Evolutionary conservation across 805 yeast species (phyloP).

Genomic region (Kodamaea laetipori): DNA sequence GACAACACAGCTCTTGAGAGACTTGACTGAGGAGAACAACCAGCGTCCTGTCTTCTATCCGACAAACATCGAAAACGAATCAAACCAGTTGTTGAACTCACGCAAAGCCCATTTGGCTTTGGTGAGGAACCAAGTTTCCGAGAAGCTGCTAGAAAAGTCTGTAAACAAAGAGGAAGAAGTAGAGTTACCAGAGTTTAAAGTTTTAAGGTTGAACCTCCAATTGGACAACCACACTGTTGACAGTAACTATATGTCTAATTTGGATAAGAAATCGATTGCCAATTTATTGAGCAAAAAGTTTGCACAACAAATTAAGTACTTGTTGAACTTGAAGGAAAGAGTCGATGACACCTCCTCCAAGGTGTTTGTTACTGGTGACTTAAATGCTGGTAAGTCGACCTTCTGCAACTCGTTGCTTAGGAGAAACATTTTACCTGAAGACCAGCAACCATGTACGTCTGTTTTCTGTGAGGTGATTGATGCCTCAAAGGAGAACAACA

Average conservation of each 20-base stretch:
- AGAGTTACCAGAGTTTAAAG: conserved; percentile 49
- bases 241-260: conserved; percentile 49
- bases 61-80: conserved; percentile 37
- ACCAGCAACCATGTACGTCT: conserved; percentile 96
- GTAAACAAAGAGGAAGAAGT: conserved; percentile 15
- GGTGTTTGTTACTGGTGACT: conserved; percentile 94
- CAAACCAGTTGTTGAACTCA: conserved; percentile 45
- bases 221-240: conserved; percentile 34
- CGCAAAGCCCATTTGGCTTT: conserved; percentile 55
- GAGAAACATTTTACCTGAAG: conserved; percentile 83
- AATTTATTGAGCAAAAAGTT: conserved; percentile 71
- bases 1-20: conserved; percentile 51
- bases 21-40: conserved; percentile 57
- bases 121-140: conserved; percentile 38
- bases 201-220: conserved; percentile 64
- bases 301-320: conserved; percentile 63
- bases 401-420: conserved; percentile 89
- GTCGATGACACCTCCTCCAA: conserved; percentile 91
- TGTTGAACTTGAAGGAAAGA: conserved; percentile 72
- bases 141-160: conserved; percentile 22
- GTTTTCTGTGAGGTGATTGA: conserved; percentile 95
- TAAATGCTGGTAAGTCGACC: conserved; percentile 94
- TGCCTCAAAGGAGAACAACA: conserved; percentile 65
- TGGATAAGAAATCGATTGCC: conserved; percentile 71
- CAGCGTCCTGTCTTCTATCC: conserved; percentile 67